Evolutionary conservation across 495 filamentous ascomycete genomes (phyloP), one percentile per base, ranked within the genome.

Genomic region (Penicillium ucsense): DNA sequence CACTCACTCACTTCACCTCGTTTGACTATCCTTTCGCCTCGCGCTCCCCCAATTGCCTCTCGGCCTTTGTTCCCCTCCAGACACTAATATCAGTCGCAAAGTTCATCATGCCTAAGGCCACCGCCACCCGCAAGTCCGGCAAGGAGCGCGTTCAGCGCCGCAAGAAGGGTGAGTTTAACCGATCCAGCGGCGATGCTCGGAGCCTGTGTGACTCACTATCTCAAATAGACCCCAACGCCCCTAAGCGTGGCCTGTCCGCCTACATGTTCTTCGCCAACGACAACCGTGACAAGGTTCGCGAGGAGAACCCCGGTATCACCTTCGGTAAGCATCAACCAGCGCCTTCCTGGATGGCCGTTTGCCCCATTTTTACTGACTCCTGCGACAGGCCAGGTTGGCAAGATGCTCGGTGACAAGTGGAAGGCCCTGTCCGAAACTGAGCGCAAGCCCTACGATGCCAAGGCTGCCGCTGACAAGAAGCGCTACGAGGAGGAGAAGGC

Each of bases 211-310:
- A 20, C 20, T 20, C 20, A 20, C 1, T 20, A 20, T 20, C 20
- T 20, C 20, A 20, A 20, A 20, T 53, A 97, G 92, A 98, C 68
- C 92, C 92, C 71, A 96, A 97, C 67, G 90, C 90, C 41, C 92
- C 92, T 63, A 99, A 97, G 86, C 87, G 92, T 72, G 94, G 89
- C 72, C 86, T 99, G 41, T 99, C 92, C 20, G 92, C 94, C 43
- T 99, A 99, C 81, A 99, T 99, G 92, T 99, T 97, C 82, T 99
- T 99, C 66, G 92, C 92, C 78, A 97, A 97, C 60, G 94, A 97
- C 66, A 86, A 95, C 69, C 89, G 92, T 56, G 92, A 97, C 57
- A 94, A 92, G 67, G 92, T 99, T 56, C 86, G 91, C 61, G 87
- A 94, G 64, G 92, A 99, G 71, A 97, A 99, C 78, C 91, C 94